Evolutionary conservation across 139 green algal species (phyloP).

Genomic region (Prasinococcaceae sp.): DNA sequence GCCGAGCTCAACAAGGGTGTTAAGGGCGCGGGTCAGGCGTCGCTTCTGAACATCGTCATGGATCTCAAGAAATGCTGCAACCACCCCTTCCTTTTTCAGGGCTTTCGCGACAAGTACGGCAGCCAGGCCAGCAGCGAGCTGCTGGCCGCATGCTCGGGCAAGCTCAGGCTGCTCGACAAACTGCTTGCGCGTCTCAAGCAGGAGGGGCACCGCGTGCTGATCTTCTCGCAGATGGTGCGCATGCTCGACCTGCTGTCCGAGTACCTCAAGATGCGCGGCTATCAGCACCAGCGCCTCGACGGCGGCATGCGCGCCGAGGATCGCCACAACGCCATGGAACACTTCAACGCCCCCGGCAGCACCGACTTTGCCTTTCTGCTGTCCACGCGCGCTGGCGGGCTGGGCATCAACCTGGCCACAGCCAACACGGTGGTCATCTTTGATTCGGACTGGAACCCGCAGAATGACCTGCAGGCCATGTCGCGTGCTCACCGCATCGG

Average conservation of each 20-base stretch:
- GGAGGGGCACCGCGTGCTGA: conserved; percentile 68
- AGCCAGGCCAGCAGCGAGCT: conserved; percentile 5
- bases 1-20: conserved; percentile 78
- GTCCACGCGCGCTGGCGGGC: conserved; percentile 65
- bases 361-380: conserved; percentile 90
- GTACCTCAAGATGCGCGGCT: conserved; percentile 78
- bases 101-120: conserved; percentile 24
- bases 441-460: conserved; percentile 44
- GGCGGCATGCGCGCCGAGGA: conserved; percentile 57
- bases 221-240: conserved; percentile 82
- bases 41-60: conserved; percentile 75
- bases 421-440: conserved; percentile 74
- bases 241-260: conserved; percentile 89
- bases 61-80: conserved; percentile 95
- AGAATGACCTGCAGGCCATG: conserved; percentile 81
- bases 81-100: conserved; percentile 44
- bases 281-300: conserved; percentile 77
- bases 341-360: conserved; percentile 80
- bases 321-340: conserved; percentile 77
- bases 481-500: conserved; percentile 84
- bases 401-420: conserved; percentile 80
- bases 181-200: conserved; percentile 68
- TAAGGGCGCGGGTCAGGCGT: conserved; percentile 35
- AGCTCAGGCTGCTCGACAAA: conserved; percentile 88
- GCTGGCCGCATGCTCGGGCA: conserved; percentile 24